Conservation (phyloP, 192 early-diverging fungal genomes). For the Gonapodya sp. region DNA sequence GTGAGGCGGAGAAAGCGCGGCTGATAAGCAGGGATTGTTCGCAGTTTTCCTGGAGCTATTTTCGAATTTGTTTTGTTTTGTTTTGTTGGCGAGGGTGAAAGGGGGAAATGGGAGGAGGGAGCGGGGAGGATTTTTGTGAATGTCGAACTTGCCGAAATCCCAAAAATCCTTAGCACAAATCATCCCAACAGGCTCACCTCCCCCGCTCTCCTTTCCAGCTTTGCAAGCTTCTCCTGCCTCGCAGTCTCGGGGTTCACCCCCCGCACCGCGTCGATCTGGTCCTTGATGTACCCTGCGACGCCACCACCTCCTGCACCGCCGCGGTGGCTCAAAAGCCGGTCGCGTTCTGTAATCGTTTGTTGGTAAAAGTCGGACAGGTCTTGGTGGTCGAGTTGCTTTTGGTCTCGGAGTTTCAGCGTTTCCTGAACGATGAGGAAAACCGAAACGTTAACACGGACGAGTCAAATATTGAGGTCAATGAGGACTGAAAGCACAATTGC, state of each 20-base stretch:
- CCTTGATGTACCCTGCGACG: constrained; percentile 68
- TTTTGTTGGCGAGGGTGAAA: too few species aligned
- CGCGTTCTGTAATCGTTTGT: constrained; percentile 59
- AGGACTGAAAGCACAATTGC: not conserved
- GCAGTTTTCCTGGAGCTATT: constrained; percentile 71
- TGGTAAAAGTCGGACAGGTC: constrained; percentile 71
- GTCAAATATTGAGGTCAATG: not conserved
- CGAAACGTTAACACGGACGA: too few species aligned
- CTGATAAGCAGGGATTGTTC: constrained; percentile 63
- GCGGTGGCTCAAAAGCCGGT: constrained; percentile 44
- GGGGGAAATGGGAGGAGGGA: too few species aligned
- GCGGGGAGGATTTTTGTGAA: too few species aligned
- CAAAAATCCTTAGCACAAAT: not conserved
- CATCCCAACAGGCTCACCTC: constrained; percentile 36
- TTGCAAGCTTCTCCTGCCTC: constrained; percentile 67
- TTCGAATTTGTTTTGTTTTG: not conserved
- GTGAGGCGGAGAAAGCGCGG: constrained; percentile 63
- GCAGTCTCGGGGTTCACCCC: constrained; percentile 76
- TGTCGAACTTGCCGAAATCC: too few species aligned
- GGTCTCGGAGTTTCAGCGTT: constrained; percentile 70
- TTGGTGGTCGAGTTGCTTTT: constrained; percentile 94
- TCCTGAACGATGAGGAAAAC: constrained; percentile 28
- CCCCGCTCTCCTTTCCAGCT: constrained; percentile 55
- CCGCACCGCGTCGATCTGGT: constrained; percentile 80
- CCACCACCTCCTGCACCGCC: constrained; percentile 44